Conservation (phyloP, 2,329 filamentous ascomycete genomes). For the Didymella arachidicola region DNA sequence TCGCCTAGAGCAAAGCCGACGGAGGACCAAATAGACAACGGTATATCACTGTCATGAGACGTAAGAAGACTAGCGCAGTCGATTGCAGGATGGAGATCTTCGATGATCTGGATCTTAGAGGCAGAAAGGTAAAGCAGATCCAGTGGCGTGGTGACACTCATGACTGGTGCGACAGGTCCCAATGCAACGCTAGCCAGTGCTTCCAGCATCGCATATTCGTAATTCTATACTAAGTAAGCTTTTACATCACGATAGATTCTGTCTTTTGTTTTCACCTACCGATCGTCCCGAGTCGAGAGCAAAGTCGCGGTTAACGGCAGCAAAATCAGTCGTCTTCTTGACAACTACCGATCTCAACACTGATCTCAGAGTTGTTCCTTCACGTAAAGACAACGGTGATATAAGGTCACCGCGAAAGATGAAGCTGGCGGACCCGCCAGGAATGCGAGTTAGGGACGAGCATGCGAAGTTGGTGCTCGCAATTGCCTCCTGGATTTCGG, state of each 20-base stretch:
- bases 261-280: background rate
- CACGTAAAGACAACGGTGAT: background rate
- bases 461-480: background rate
- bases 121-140: background rate
- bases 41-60: background rate
- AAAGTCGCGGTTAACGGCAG: constrained; percentile 6
- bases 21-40: background rate
- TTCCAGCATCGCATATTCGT: constrained; percentile 2
- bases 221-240: background rate
- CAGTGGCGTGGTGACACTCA: background rate
- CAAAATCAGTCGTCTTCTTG: constrained; percentile 9
- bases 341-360: background rate
- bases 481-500: background rate
- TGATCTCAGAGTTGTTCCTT: background rate
- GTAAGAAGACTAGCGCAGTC: constrained; percentile 1
- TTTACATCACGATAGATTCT: background rate
- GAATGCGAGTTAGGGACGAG: background rate
- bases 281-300: background rate
- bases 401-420: constrained; percentile 2
- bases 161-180: background rate
- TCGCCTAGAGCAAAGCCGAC: background rate
- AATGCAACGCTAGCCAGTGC: background rate
- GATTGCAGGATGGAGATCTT: constrained; percentile 1
- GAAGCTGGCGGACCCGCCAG: constrained; percentile 2
- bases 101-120: background rate